Evolutionary conservation across 176 grass and related monocot species (phyloP), one percentile per base, ranked within the genome.

Genomic region (Oryza brachyantha): DNA sequence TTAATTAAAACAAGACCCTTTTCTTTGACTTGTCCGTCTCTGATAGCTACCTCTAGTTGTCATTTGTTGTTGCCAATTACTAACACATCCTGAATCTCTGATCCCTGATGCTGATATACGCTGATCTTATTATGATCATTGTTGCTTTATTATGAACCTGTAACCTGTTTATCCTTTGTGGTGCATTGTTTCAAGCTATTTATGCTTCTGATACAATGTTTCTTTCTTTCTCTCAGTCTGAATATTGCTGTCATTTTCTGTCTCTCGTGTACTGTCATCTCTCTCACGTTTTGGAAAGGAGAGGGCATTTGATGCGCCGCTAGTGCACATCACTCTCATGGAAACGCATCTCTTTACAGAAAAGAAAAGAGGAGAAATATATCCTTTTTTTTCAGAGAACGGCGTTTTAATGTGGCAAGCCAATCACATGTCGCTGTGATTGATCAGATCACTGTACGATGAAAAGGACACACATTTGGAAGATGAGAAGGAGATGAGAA

Each of bases 261-360:
- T 57, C 52, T 24, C n/a, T 57, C 76, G 39, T 5, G 11, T 10
- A 5, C 45, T 36, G 8, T 52, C 31, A 4, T 10, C 52, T 55
- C 52, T 24, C 64, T 31, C 9, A 31, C 13, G 58, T 66, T 66
- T 66, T 57, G 76, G 25, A 29, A 54, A 61, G 45, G 76, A 34
- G 14, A 54, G 69, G 69, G 45, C 60, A 37, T 73, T 85, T 81
- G 82, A 85, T 77, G 87, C 78, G 72, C 87, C 82, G 82, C 82
- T 72, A 45, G 32, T 45, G 41, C 74, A 54, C 48, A 35, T 61
- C 61, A 38, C 31, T n/a, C 25, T 88, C 86, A n/a, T 37, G 31
- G 31, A 32, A n/a, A n/a, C 4, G 59, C 11, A 29, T 65, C 66
- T 65, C 59, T 66, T 63, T 11, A 42, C 24, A 41, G 10, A 34